Evolutionary conservation across 441 rosid genomes (phyloP).

Genomic region (Erodium moschatum): DNA sequence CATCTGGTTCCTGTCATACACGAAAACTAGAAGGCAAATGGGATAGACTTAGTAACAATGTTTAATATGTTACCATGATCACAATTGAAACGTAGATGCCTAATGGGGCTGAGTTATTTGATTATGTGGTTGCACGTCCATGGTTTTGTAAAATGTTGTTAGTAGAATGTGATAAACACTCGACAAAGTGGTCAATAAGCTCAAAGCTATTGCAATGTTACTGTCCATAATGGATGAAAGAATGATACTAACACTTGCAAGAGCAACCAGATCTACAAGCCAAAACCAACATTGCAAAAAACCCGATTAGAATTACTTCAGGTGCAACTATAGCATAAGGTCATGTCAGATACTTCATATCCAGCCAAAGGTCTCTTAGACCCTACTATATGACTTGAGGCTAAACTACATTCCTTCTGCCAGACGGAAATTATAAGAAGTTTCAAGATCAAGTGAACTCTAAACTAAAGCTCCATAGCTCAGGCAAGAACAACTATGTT

Average conservation of each 20-base stretch:
- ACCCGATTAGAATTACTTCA: too few relatives aligned
- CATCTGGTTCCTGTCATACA: slow-evolving; percentile 80
- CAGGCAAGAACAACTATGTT: too few relatives aligned
- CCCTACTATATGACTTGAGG: background rate
- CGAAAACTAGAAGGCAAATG: slow-evolving; percentile 43
- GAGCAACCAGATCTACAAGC: background rate
- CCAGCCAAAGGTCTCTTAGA: background rate
- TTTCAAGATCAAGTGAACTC: background rate
- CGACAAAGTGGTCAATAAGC: background rate
- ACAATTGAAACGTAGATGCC: background rate
- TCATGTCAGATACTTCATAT: background rate
- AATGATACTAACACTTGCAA: background rate
- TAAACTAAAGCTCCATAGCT: background rate
- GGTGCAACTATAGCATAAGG: too few relatives aligned
- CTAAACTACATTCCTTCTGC: background rate
- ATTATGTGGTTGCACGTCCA: background rate
- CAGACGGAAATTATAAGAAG: background rate
- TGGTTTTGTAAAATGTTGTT: background rate
- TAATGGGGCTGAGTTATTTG: background rate
- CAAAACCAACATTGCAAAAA: background rate
- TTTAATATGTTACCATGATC: background rate
- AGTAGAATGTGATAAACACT: background rate
- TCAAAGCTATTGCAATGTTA: background rate
- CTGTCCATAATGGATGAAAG: background rate
- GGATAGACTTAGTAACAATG: background rate